Evolutionary conservation across 345 rosid species (phyloP), one percentile per base, ranked within the genome.

Genomic region (Salix koriyanagi): DNA sequence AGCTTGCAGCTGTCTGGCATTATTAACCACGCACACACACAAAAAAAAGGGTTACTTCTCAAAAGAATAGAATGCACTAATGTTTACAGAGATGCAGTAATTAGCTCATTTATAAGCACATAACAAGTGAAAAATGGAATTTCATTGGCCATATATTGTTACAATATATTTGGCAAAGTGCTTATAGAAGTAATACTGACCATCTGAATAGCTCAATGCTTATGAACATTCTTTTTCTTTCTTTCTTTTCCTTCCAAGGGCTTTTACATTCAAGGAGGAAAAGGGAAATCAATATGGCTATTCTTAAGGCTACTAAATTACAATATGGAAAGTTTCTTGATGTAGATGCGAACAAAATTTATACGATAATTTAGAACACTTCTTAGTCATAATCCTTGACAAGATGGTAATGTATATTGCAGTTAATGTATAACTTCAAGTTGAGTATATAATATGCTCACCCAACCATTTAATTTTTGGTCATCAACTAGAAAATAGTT

Each of bases 1-100:
- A 96, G 84, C 98, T 96, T 80, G 99, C 99, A 71, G 99, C 99
- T 66, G 99, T 96, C 99, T 96, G 90, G 52, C 61, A 81, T 58
- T 76, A 85, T 74, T 34, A 67, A 73, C 64, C 64, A 58, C 37
- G 1, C 37, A 0, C 37, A 36, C 37, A 36, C 37, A 5, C 4
- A 26, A 78, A 39, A 77, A 73, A 39, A 66, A 81, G 61, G 62
- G 58, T 82, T 72, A 50, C 52, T 23, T 36, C 25, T 79, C 56
- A 75, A 34, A 73, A 76, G 66, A 37, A 67, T 44, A 25, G 6
- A 13, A 65, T 28, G 16, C 6, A 44, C 23, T 52, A 28, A 74
- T 39, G 9, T 67, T 56, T 73, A 13, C 6, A 69, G 52, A 48
- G 37, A 21, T 73, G 16, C 34, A 74, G 30, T 18, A 79, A 67